A percentile compares a stretch with the other conserved stretches of the same genome.
phyloP scores from a whole-genome alignment of 306 rosid species.

The Clitoria ternatea region DNA sequence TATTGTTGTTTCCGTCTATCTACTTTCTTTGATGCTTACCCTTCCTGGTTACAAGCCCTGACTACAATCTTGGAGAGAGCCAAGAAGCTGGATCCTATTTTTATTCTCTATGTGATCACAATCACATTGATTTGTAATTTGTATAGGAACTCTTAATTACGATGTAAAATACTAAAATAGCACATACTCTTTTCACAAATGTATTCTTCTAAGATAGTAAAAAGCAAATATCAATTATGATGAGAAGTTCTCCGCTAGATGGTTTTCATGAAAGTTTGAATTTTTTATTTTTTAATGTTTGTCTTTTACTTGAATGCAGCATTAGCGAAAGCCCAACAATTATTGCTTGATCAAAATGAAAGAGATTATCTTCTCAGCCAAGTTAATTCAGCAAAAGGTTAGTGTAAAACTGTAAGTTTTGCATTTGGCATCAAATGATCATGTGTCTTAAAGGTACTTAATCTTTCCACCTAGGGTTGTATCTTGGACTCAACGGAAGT shows the following conservation, averaged over 20 bases:
- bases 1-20: not conserved
- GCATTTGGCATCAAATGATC: not conserved
- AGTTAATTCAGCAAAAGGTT: slow-evolving; percentile 92
- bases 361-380: slow-evolving; percentile 86
- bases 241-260: not conserved
- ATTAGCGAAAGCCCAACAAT: slow-evolving; percentile 91
- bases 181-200: no score
- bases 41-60: not conserved
- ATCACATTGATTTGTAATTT: slow-evolving; percentile 10
- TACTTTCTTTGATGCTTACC: not conserved
- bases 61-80: not conserved
- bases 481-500: not conserved
- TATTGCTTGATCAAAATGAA: slow-evolving; percentile 89
- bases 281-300: slow-evolving; percentile 14
- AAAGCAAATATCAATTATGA: not conserved
- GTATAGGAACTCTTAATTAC: not conserved
- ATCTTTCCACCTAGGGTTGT: not conserved
- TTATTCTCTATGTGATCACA: slow-evolving; percentile 7
- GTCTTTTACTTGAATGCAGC: slow-evolving; percentile 56
- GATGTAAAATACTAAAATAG: slow-evolving; percentile 3
- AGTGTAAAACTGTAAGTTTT: slow-evolving; percentile 23
- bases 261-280: not conserved
- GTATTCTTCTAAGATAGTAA: not conserved
- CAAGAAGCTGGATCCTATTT: not conserved
- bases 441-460: slow-evolving; percentile 1